Percentiles rank a stretch among this genome's conserved stretches.
Evolutionary conservation across 257 asterid species (phyloP).

Genomic region (Knoxia roxburghii): DNA sequence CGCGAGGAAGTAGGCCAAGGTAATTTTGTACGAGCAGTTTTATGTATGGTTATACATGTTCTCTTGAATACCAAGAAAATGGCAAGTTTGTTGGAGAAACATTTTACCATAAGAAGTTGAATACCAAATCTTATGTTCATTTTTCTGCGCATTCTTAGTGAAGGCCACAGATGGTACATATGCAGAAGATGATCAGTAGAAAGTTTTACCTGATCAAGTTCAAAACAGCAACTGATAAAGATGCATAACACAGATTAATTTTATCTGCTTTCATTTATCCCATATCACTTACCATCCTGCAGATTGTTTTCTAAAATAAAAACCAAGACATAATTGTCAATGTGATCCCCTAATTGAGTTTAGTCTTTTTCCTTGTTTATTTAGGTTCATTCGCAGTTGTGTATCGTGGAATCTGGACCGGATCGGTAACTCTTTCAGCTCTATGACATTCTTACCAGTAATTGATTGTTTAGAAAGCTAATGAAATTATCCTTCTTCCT

Average conservation of each 20-base stretch:
- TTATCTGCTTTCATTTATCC: neutral
- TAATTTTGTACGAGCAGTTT: conserved; percentile 20
- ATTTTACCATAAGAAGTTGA: neutral
- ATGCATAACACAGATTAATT: neutral
- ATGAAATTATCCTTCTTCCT: conserved; percentile 5
- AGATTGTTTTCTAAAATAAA: neutral
- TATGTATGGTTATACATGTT: neutral
- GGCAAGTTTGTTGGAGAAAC: neutral
- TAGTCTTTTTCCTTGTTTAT: conserved; percentile 24
- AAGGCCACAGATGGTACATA: neutral
- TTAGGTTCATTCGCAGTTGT: conserved; percentile 65
- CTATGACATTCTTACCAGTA: conserved; percentile 4
- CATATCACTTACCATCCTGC: neutral
- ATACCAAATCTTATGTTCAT: neutral
- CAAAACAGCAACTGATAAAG: neutral
- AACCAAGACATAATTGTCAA: neutral
- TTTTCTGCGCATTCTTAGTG: neutral
- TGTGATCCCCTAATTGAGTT: conserved; percentile 16
- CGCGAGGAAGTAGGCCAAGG: conserved; percentile 64
- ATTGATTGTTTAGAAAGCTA: conserved; percentile 10
- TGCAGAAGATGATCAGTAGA: neutral
- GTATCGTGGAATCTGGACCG: conserved; percentile 71
- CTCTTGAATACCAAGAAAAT: conserved; percentile 2
- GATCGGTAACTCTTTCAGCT: conserved; percentile 42
- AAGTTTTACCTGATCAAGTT: neutral